These are phyloP conservation scores for Trichoderma gracile DNA, from an alignment of 2,329 filamentous ascomycete genomes.

Conservation along the genomic window DNA sequence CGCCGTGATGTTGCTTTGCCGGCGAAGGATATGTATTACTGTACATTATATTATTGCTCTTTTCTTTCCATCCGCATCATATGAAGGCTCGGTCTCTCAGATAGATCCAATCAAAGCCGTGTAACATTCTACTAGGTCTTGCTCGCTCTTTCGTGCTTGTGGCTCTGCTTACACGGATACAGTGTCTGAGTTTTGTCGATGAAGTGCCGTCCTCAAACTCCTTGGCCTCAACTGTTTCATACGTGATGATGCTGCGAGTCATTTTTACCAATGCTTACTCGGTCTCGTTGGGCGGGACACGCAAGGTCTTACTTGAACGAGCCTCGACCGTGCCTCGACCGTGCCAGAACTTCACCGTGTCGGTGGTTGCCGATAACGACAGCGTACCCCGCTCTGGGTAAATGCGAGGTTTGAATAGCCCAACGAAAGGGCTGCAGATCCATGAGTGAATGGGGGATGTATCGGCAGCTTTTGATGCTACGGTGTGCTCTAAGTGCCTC, in stretches of 20 bases:
- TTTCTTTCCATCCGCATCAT: conserved; percentile 13
- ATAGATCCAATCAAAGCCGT: conserved; percentile 27
- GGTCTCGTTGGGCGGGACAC: background rate
- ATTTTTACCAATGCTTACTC: background rate
- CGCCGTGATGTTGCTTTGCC: conserved; percentile 26
- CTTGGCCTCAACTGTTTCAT: background rate
- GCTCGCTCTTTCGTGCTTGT: background rate
- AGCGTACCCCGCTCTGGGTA: conserved; percentile 23
- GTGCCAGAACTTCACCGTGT: conserved; percentile 18
- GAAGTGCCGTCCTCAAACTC: background rate
- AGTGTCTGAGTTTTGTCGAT: too few species aligned
- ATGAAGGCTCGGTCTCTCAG: conserved; percentile 24
- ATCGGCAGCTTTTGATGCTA: conserved; percentile 27
- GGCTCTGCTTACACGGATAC: background rate
- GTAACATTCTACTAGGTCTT: conserved; percentile 16
- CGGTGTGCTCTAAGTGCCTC: background rate
- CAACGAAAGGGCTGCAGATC: conserved; percentile 15
- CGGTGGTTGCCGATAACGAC: conserved; percentile 17
- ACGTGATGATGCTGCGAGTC: background rate
- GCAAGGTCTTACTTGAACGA: conserved; percentile 14
- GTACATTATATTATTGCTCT: conserved; percentile 33
- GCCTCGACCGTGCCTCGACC: background rate
- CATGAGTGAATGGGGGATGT: conserved; percentile 13
- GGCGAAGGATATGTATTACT: conserved; percentile 36
- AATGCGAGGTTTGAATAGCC: conserved; percentile 13